Evolutionary conservation across 1,284 basidiomycete species (phyloP).

Genomic region (Cutaneotrichosporon dermatis): DNA sequence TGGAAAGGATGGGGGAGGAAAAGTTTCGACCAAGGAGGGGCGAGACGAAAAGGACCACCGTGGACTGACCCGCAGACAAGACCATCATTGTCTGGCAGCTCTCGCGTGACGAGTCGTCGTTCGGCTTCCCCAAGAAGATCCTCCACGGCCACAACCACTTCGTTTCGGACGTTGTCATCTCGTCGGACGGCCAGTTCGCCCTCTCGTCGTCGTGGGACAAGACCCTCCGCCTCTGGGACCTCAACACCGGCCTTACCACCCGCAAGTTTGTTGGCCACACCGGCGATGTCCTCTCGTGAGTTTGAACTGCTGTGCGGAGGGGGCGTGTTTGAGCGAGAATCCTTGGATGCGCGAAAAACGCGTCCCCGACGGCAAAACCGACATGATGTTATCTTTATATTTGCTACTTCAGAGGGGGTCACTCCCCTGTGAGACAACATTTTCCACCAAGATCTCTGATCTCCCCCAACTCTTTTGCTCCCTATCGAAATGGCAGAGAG

Average conservation of each 20-base stretch:
- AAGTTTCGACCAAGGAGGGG: not conserved
- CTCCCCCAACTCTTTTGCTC: conserved; percentile 20
- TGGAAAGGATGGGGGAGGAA: not conserved
- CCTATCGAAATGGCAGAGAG: not conserved
- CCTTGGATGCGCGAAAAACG: not conserved
- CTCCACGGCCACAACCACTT: conserved; percentile 99
- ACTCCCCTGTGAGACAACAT: conserved; percentile 61
- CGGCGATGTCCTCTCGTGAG: conserved; percentile 83
- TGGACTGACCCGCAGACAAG: conserved; percentile 67
- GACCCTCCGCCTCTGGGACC: conserved; percentile 98
- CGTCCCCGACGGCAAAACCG: not conserved
- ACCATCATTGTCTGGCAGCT: conserved; percentile 99
- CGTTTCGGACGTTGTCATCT: conserved; percentile 98
- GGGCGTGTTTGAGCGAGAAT: not conserved
- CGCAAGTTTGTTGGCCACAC: conserved; percentile 98
- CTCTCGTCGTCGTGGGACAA: conserved; percentile 99
- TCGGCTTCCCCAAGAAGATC: conserved; percentile 94
- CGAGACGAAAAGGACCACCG: not conserved
- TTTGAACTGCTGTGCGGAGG: conserved; percentile 10
- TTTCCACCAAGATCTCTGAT: conserved; percentile 75
- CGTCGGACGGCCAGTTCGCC: conserved; percentile 98
- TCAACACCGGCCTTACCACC: conserved; percentile 90
- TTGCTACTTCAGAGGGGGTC: conserved; percentile 75
- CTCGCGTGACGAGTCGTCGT: conserved; percentile 83
- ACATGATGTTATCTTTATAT: conserved; percentile 61